A percentile compares a stretch with the other conserved stretches of the same genome.
Evolutionary conservation across 805 yeast species (phyloP).

Genomic region (Saccharomycopsis lassenensis): DNA sequence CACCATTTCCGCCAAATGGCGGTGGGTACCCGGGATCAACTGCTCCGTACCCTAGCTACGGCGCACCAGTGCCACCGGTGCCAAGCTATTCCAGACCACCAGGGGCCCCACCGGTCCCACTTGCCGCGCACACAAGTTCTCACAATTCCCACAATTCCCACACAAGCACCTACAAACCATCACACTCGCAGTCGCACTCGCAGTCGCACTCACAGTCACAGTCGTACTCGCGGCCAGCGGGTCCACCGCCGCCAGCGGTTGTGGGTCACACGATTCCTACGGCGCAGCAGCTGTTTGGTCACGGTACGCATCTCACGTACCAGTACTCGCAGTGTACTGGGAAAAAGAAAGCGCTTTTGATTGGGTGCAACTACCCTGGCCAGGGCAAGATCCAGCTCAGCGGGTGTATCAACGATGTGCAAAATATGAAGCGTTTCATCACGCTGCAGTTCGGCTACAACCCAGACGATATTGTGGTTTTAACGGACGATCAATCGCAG

Average conservation of each 20-base stretch:
- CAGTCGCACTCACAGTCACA: no score
- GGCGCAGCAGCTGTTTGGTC: constrained; percentile 9
- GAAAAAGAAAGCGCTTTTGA: constrained; percentile 57
- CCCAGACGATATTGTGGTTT: constrained; percentile 44
- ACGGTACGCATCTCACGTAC: constrained; percentile 24
- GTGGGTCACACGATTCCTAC: constrained; percentile 17
- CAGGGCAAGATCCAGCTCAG: constrained; percentile 39
- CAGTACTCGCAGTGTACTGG: constrained; percentile 68
- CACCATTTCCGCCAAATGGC: no score
- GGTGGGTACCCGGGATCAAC: no score
- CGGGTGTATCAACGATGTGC: constrained; percentile 76
- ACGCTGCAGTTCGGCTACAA: constrained; percentile 35
- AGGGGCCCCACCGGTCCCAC: no score
- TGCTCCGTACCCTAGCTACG: no score
- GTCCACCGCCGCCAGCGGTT: constrained; percentile 21
- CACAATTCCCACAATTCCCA: no score
- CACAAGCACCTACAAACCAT: no score
- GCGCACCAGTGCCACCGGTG: no score
- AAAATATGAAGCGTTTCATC: constrained; percentile 35
- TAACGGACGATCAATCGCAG: constrained; percentile 45
- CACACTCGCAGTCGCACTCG: no score
- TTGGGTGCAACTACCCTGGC: constrained; percentile 74
- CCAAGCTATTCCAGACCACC: no score
- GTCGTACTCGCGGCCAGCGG: background rate
- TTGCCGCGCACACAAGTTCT: no score